Base-by-base conservation (phyloP, 108 stramenopile species). In the Cyclotella baltica region DNA sequence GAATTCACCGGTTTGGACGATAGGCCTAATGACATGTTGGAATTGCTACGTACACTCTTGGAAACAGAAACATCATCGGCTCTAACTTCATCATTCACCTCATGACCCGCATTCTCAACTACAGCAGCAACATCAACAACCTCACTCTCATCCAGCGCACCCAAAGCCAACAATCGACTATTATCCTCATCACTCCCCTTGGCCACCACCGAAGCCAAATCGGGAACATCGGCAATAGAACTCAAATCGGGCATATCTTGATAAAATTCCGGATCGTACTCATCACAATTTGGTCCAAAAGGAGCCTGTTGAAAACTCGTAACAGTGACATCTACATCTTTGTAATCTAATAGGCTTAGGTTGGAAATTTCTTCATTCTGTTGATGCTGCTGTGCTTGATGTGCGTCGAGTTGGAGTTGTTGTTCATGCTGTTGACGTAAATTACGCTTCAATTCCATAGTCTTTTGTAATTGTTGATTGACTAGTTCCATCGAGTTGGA, bases 381-480 rank as follows among this genome's bases (percentile, higher is more conserved):
- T 0, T 64, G 15, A 8, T 64, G n/a, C 22, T 43, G 36, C 25
- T 1, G 30, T 3, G 22, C n/a, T 27, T n/a, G n/a, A n/a, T n/a
- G n/a, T n/a, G n/a, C n/a, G n/a, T n/a, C n/a, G n/a, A n/a, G n/a
- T n/a, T n/a, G n/a, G n/a, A n/a, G 36, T 38, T 43, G 11, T 22
- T 64, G 38, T 23, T 18, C 9, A 1, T 38, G 37, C 40, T 38
- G 37, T n/a, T 64, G 40, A 6, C 18, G 23, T 10, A 43, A 10
- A 64, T 31, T 43, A 1, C 30, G 22, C 25, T 43, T 29, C 36
- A 64, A 40, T 5, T 64, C 38, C n/a, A 64, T 0, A 64, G 22
- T 64, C 38, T 64, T 4, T 29, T 64, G 3, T 22, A 64, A 43
- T 27, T 64, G 30, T 40, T 31, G 63, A 64, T 64, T 38, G 36